A percentile compares a stretch with the other conserved stretches of the same genome.
These are phyloP conservation scores for Lactifluus volemus DNA, from an alignment of 768 basidiomycete genomes.

Conservation along the genomic window DNA sequence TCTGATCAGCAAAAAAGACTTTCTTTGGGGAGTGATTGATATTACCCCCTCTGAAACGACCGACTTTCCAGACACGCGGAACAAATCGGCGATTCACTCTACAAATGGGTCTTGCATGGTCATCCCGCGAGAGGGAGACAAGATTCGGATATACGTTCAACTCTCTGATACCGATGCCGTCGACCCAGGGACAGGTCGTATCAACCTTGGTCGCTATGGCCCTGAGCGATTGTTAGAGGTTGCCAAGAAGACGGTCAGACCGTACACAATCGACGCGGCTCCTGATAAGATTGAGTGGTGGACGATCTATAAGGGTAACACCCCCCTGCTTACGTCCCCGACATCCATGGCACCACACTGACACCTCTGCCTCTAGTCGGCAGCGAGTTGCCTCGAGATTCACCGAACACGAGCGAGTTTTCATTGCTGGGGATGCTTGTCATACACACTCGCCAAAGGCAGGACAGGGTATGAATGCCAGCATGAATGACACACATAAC, in stretches of 20 bases:
- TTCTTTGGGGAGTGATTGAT: conserved; percentile 78
- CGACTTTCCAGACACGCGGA: conserved; percentile 47
- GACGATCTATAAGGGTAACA: conserved; percentile 41
- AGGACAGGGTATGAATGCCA: conserved; percentile 46
- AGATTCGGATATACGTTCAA: conserved; percentile 45
- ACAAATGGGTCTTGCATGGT: conserved; percentile 41
- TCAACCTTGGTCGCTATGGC: conserved; percentile 33
- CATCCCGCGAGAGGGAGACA: conserved; percentile 42
- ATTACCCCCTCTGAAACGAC: conserved; percentile 34
- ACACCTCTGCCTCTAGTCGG: conserved; percentile 28
- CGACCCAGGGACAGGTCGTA: conserved; percentile 31
- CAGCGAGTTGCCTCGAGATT: conserved; percentile 49
- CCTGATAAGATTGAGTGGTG: conserved; percentile 37
- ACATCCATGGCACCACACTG: conserved; percentile 18
- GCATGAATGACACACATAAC: conserved; percentile 48
- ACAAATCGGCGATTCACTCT: conserved; percentile 41
- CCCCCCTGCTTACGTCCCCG: conserved; percentile 11
- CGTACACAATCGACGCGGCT: conserved; percentile 28
- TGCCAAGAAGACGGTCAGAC: conserved; percentile 34
- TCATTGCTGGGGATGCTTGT: conserved; percentile 51
- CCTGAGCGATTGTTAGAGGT: conserved; percentile 35
- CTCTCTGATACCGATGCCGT: conserved; percentile 34
- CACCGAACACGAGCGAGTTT: conserved; percentile 38
- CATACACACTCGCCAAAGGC: conserved; percentile 35
- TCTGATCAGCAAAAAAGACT: conserved; percentile 33